Conservation (phyloP, 257 asterid species). For the Nicotiana tabacum region DNA sequence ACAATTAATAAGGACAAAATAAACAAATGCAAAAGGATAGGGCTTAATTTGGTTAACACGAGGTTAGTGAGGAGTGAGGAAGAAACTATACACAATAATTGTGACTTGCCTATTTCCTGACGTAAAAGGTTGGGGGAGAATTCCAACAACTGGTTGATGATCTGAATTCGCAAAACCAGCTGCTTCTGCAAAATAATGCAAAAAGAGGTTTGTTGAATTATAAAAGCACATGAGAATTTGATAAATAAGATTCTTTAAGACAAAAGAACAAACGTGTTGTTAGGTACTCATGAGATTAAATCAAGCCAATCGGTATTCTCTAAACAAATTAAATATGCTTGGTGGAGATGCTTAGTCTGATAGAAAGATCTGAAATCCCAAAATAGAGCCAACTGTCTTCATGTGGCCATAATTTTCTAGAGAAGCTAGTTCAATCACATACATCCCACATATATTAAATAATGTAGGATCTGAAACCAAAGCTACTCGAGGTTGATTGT, state of each 20-base stretch:
- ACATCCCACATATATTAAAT: not conserved
- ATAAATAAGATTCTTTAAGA: not conserved
- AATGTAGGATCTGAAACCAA: not conserved
- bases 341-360: slow-evolving; percentile 3
- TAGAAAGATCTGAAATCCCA: not conserved
- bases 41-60: not conserved
- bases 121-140: slow-evolving; percentile 84
- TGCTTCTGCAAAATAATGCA: slow-evolving; percentile 41
- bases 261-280: not conserved
- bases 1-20: not conserved
- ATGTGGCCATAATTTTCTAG: not conserved
- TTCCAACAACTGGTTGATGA: slow-evolving; percentile 67
- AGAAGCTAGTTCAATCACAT: not conserved
- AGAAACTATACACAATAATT: slow-evolving; percentile 18
- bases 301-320: not conserved
- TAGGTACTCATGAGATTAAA: not conserved
- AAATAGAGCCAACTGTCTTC: not conserved
- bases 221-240: not conserved
- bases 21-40: not conserved
- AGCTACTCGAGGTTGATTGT: not conserved
- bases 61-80: not conserved
- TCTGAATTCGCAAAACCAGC: slow-evolving; percentile 45
- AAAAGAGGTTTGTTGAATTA: not conserved
- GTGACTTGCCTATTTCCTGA: slow-evolving; percentile 79
- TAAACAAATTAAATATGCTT: not conserved